Evolutionary conservation across 352 stramenopile genomes (phyloP).

Genomic region (Pythium brassicae): DNA sequence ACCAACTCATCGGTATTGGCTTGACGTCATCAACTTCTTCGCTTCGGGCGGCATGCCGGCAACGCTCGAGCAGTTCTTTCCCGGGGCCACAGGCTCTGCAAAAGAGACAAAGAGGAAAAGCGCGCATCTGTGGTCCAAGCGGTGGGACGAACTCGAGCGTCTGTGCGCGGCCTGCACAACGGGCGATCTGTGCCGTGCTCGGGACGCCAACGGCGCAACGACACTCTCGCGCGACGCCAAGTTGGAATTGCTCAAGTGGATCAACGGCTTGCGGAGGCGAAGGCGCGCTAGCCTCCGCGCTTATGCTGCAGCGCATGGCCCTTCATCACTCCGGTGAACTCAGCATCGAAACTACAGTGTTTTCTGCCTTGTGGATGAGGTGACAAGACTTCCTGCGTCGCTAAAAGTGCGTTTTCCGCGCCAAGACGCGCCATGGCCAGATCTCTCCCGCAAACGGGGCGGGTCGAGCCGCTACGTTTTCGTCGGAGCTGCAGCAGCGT

Average conservation of each 20-base stretch:
- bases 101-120: constrained; percentile 4
- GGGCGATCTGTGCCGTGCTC: neutral
- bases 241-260: constrained; percentile 4
- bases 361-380: constrained; percentile 4
- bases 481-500: too few relatives aligned
- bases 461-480: too few relatives aligned
- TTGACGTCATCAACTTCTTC: constrained; percentile 3
- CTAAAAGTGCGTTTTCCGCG: too few relatives aligned
- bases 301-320: constrained; percentile 2
- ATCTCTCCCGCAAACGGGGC: too few relatives aligned
- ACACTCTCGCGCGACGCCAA: neutral
- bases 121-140: neutral
- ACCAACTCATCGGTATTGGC: constrained; percentile 1
- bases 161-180: neutral
- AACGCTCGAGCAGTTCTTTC: constrained; percentile 7
- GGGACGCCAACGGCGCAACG: neutral
- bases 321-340: neutral
- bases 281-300: neutral
- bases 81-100: neutral
- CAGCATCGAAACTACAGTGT: neutral
- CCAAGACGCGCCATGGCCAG: too few relatives aligned
- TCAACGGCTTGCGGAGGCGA: constrained; percentile 3
- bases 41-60: neutral
- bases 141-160: constrained; percentile 1
- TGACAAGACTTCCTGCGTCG: neutral